Evolutionary conservation across 306 rosid genomes (phyloP).

Genomic region (Sesbania bispinosa): DNA sequence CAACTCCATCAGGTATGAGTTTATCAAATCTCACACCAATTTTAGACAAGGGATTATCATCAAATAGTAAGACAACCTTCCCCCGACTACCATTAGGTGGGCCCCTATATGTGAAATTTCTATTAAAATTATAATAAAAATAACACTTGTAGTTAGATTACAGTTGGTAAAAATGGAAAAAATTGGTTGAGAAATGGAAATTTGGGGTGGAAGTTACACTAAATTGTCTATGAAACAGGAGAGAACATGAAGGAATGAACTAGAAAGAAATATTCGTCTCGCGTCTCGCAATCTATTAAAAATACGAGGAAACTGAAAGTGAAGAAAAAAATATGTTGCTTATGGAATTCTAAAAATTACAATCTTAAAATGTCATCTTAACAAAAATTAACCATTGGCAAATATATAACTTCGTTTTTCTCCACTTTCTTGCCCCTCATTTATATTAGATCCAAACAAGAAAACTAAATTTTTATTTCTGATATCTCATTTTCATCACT

Average conservation of each 20-base stretch:
- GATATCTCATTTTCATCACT: too few relatives aligned
- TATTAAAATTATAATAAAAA: slow-evolving; percentile 14
- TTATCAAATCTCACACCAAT: slow-evolving; percentile 92
- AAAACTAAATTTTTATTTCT: too few relatives aligned
- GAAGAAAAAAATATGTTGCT: background rate
- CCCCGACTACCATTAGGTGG: slow-evolving; percentile 83
- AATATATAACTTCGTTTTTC: background rate
- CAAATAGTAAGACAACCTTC: slow-evolving; percentile 78
- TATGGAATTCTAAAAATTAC: background rate
- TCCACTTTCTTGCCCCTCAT: background rate
- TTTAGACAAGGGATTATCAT: slow-evolving; percentile 82
- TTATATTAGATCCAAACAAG: too few relatives aligned
- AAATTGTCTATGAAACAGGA: background rate
- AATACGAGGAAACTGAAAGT: background rate
- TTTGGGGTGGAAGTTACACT: background rate
- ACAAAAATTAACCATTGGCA: background rate
- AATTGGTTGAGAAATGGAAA: background rate
- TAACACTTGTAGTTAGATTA: background rate
- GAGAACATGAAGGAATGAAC: background rate
- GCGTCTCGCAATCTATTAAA: background rate
- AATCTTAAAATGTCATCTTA: background rate
- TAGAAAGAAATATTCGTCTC: background rate
- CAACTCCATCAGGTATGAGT: slow-evolving; percentile 88
- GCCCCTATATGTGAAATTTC: slow-evolving; percentile 52
- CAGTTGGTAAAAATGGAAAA: background rate